Evolutionary conservation across 176 grass and related monocot species (phyloP).

Genomic region (Aegilops tauschii): DNA sequence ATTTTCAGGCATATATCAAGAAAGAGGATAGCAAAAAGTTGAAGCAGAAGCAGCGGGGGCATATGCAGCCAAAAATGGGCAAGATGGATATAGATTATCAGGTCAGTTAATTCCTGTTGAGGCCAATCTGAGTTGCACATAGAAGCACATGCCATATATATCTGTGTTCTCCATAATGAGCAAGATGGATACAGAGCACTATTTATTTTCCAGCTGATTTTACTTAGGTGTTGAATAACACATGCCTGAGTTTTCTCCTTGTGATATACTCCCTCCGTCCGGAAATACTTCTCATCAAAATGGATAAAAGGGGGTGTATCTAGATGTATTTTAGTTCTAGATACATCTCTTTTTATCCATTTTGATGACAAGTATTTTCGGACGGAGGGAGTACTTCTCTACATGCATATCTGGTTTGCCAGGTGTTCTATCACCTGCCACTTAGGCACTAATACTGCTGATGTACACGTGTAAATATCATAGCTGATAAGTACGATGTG

Average conservation of each 20-base stretch:
- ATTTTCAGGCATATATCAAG: conserved; percentile 91
- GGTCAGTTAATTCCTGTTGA: conserved; percentile 29
- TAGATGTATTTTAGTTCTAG: no score
- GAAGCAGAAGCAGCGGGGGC: conserved; percentile 89
- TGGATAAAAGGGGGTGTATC: no score
- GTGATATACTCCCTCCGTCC: not conserved
- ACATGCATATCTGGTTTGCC: not conserved
- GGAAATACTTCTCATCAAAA: no score
- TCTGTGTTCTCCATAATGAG: not conserved
- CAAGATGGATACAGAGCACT: not conserved
- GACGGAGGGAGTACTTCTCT: not conserved
- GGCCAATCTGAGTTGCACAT: no score
- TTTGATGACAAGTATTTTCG: no score
- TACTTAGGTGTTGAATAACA: not conserved
- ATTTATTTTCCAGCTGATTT: not conserved
- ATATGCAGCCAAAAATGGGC: conserved; percentile 99
- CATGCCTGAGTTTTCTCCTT: not conserved
- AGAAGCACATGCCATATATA: not conserved
- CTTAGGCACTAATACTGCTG: not conserved
- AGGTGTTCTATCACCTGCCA: not conserved
- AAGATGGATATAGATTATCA: conserved; percentile 99
- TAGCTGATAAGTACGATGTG: not conserved
- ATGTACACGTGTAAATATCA: not conserved
- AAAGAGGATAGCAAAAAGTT: conserved; percentile 99
- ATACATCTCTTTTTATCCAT: no score